Base-by-base conservation (phyloP, 2,329 filamentous ascomycete genomes). In the Aspergillus calidoustus region DNA sequence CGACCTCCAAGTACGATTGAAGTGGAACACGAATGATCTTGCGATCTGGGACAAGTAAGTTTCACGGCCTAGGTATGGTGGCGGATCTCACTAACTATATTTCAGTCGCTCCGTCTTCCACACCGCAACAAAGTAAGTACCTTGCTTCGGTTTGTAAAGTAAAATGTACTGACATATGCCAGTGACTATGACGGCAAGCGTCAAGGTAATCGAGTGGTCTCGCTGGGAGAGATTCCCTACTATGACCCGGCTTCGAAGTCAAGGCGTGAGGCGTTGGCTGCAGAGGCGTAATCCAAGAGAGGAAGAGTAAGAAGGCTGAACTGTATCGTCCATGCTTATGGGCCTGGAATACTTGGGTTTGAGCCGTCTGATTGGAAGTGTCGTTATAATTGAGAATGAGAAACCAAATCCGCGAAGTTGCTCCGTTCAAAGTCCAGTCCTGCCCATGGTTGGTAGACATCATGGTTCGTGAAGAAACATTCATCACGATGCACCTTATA, bases 11-110 rank as follows among this genome's bases (percentile, higher is more conserved):
- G 52, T 57, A 2, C 53, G 61, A 3, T 57, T 54, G 7, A 44
- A 47, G 4, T 63, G 61, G 61, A 30, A 46, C 6, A 54, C 38
- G 2, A 53, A 59, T 22, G 61, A 63, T 43, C n/a, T 63, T 2
- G 61, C 53, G 4, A 59, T 63, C 7, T 63, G 61, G 61, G 61
- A 63, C 43, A 63, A 63, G 57, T 59, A 54, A n/a, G 48, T 59
- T 61, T 59, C 59, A 67, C 7, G 22, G 9, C 13, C 2, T 28
- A 13, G 3, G 7, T 41, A n/a, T 9, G 2, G 8, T 17, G 8
- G 19, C 9, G 46, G 13, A 31, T 8, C 23, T 34, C 7, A 6
- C 34, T 41, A 15, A 54, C 30, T n/a, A n/a, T 30, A 8, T 38
- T 6, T 2, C 22, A 59, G 56, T n/a, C 56, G 56, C 38, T 59